Evolutionary conservation across 495 filamentous ascomycete genomes (phyloP).

Genomic region (Podospora bellae-mahoneyi): DNA sequence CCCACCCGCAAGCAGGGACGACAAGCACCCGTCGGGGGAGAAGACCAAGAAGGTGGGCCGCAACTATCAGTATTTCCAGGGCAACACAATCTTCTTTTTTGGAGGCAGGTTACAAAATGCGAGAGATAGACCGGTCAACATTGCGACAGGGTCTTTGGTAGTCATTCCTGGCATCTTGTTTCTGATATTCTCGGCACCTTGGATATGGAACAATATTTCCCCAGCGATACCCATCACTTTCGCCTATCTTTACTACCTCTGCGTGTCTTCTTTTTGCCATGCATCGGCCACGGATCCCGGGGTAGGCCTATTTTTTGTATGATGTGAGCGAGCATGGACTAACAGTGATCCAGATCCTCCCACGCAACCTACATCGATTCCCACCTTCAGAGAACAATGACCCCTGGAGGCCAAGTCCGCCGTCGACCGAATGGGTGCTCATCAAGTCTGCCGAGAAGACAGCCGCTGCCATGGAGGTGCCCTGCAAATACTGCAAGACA

Average conservation of each 20-base stretch:
- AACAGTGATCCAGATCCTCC: constrained; percentile 60
- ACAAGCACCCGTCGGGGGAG: constrained; percentile 24
- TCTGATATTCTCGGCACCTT: constrained; percentile 82
- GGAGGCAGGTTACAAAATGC: constrained; percentile 86
- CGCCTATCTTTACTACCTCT: constrained; percentile 84
- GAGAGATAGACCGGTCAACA: constrained; percentile 83
- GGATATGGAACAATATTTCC: constrained; percentile 85
- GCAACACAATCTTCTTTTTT: constrained; percentile 85
- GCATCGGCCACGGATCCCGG: constrained; percentile 89
- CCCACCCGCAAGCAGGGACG: constrained; percentile 35
- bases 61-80: constrained; percentile 88
- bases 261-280: constrained; percentile 88
- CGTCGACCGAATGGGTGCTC: constrained; percentile 86
- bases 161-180: constrained; percentile 76
- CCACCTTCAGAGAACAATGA: constrained; percentile 62
- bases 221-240: constrained; percentile 89
- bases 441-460: constrained; percentile 71
- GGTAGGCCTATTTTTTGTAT: constrained; percentile 52
- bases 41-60: constrained; percentile 43
- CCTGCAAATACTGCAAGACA: constrained; percentile 94
- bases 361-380: constrained; percentile 68
- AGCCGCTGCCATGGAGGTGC: constrained; percentile 89
- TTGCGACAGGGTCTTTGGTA: constrained; percentile 76
- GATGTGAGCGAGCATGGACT: constrained; percentile 12
- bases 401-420: constrained; percentile 73